Percentiles rank a stretch among this genome's conserved stretches.
Conservation (phyloP, 2,329 filamentous ascomycete species). For the Ampelomyces quisqualis region DNA sequence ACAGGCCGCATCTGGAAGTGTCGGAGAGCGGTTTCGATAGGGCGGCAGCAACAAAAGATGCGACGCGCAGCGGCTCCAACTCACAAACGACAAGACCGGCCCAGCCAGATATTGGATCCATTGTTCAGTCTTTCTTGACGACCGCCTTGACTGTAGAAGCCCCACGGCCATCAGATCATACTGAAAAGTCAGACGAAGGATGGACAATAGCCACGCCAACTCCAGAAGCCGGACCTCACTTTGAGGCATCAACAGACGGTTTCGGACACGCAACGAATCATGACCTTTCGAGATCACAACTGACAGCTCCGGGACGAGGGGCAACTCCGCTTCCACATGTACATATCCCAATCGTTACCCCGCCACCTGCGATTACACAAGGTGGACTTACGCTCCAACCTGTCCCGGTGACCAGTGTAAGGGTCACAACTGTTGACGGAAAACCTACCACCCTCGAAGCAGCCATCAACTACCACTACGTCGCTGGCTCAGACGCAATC, state of each 20-base stretch:
- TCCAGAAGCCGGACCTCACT: neutral
- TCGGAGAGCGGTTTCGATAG: neutral
- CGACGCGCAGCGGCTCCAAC: neutral
- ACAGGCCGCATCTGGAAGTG: conserved; percentile 4
- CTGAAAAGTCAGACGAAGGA: conserved; percentile 1
- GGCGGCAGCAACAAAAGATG: neutral
- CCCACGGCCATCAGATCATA: neutral
- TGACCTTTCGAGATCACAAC: neutral
- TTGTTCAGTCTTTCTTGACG: conserved; percentile 2
- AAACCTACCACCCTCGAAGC: conserved; percentile 2
- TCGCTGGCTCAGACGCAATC: conserved; percentile 15
- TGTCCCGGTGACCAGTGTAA: conserved; percentile 4
- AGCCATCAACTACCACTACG: conserved; percentile 7
- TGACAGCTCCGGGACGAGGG: neutral
- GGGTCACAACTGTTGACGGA: conserved; percentile 2
- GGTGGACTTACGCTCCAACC: conserved; percentile 1
- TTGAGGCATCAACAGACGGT: neutral
- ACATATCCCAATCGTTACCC: conserved; percentile 1
- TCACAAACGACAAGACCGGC: neutral
- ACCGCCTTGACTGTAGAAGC: neutral
- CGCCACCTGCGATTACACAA: conserved; percentile 1
- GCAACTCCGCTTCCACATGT: neutral
- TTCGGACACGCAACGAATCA: neutral
- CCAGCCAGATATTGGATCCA: conserved; percentile 1
- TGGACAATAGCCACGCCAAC: neutral